Evolutionary conservation across 768 basidiomycete species (phyloP).

Genomic region (Naganishia friedmannii): DNA sequence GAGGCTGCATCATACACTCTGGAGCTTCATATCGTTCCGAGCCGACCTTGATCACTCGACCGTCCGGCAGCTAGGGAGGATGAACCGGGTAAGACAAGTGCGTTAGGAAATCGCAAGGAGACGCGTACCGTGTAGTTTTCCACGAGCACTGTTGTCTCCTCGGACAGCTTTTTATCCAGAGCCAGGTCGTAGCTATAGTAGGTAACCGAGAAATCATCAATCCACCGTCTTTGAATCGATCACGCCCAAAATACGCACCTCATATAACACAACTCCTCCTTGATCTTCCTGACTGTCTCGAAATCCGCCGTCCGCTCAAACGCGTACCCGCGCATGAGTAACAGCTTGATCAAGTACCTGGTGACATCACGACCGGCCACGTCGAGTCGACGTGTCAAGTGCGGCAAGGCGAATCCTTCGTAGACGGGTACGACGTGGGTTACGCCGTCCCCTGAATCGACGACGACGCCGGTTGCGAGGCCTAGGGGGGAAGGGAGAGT

Average conservation of each 20-base stretch:
- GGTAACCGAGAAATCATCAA: constrained; percentile 9
- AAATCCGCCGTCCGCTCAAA: constrained; percentile 99
- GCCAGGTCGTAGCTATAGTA: constrained; percentile 84
- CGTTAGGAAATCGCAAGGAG: constrained; percentile 36
- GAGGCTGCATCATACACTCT: constrained; percentile 99
- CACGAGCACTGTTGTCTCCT: constrained; percentile 93
- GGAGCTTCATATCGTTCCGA: constrained; percentile 98
- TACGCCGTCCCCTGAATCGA: constrained; percentile 98
- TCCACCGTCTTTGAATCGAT: too few species aligned
- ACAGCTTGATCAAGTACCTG: constrained; percentile 96
- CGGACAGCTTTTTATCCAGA: constrained; percentile 82
- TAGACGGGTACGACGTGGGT: constrained; percentile 99
- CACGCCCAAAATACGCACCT: too few species aligned
- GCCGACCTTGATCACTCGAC: constrained; percentile 93
- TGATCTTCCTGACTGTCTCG: constrained; percentile 97
- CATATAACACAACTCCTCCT: constrained; percentile 97
- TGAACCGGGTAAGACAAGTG: constrained; percentile 20
- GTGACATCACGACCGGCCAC: constrained; percentile 98
- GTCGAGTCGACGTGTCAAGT: constrained; percentile 88
- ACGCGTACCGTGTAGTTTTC: constrained; percentile 82
- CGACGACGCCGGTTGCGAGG: constrained; percentile 95
- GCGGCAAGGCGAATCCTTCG: constrained; percentile 92
- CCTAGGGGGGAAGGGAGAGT: constrained; percentile 57
- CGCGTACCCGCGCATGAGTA: constrained; percentile 99
- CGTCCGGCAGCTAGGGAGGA: constrained; percentile 74